These are phyloP conservation scores for Euryodendron excelsum DNA, from an alignment of 148 eudicot species.

Conservation along the genomic window DNA sequence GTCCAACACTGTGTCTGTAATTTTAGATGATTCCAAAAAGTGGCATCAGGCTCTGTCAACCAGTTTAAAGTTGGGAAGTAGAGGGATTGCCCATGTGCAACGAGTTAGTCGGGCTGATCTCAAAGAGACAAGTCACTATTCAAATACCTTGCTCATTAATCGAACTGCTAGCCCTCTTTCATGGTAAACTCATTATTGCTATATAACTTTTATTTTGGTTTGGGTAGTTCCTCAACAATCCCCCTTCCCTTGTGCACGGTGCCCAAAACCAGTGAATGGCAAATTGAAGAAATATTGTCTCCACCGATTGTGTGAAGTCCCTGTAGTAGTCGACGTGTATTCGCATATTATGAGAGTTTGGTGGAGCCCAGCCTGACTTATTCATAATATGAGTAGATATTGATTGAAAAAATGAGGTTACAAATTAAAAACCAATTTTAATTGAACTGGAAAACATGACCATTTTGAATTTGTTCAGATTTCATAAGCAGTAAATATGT, in stretches of 20 bases:
- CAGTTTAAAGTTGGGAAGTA: conserved; percentile 74
- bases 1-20: conserved; percentile 71
- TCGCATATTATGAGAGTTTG: neutral
- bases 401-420: neutral
- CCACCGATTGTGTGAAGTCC: neutral
- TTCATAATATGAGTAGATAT: neutral
- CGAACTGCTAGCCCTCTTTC: conserved; percentile 92
- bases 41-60: conserved; percentile 77
- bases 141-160: conserved; percentile 73
- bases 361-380: neutral
- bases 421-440: neutral
- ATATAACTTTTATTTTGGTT: neutral
- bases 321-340: neutral
- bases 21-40: conserved; percentile 77
- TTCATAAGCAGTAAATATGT: neutral
- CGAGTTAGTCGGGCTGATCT: conserved; percentile 61
- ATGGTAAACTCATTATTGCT: conserved; percentile 48
- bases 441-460: neutral
- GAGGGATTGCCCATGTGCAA: conserved; percentile 76
- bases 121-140: conserved; percentile 49
- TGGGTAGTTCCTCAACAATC: neutral
- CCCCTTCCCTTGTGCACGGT: neutral
- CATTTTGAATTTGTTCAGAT: neutral
- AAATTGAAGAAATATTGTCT: neutral
- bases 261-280: neutral